Evolutionary conservation across 192 early-diverging fungal genomes (phyloP), one percentile per base, ranked within the genome.

Genomic region (Backusella mclennaniae): DNA sequence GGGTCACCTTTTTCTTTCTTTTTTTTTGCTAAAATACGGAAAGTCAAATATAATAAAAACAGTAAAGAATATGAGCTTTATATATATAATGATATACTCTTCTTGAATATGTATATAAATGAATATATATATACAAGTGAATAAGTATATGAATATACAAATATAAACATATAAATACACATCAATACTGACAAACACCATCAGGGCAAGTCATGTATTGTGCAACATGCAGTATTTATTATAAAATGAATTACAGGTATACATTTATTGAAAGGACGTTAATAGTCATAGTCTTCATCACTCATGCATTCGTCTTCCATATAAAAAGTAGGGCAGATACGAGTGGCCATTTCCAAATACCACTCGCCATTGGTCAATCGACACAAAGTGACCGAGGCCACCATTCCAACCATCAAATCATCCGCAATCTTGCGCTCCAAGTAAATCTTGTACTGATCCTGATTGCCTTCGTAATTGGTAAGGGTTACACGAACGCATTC

Each of bases 291-390:
- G 9, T 76, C 74, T n/a, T 77, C 79, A 26, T 77, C 75, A 6
- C 67, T 59, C 3, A 42, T 46, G 41, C 59, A 80, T 5, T 78
- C 79, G 49, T 84, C 82, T 66, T 76, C 69, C 73, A 77, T 77
- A 36, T 78, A 80, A 70, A 84, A 80, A 8, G 73, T 71, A 6
- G 82, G 82, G 35, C 71, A 70, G 4, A 84, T 68, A 12, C 29
- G 46, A 0, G 53, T 44, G 0, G 76, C 66, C 26, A 36, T n/a
- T 36, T 79, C 76, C 23, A 84, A 33, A 12, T 80, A 84, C 75
- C 76, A 80, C 19, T 69, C 66, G 0, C 74, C 79, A 66, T 73
- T 75, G 36, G 33, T 39, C 21, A 84, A 70, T n/a, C 78, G 41
- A 14, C 59, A 69, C 14, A 84, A 21, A 1, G 73, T 75, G 5